Percentiles rank a stretch among this genome's conserved stretches.
Conservation (phyloP, 805 yeast genomes). For the Metschnikowia peoriensis region DNA sequence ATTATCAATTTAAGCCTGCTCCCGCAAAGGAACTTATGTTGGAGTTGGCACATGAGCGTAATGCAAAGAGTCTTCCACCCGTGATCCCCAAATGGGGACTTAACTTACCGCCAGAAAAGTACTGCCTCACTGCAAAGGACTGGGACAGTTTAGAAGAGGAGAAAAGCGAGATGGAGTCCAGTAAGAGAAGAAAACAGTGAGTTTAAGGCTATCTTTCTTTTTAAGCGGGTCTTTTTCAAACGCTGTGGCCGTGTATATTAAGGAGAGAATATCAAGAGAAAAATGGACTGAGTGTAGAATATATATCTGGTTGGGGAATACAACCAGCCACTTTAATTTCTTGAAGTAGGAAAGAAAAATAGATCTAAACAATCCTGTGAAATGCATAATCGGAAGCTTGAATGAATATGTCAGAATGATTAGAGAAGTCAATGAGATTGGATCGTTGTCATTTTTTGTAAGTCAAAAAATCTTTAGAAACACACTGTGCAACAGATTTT, state of each 20-base stretch:
- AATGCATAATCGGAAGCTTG: no score
- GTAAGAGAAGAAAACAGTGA: conserved; percentile 9
- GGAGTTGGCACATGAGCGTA: conserved; percentile 90
- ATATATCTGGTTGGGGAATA: background rate
- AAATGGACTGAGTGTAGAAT: background rate
- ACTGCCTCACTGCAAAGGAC: conserved; percentile 82
- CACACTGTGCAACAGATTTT: no score
- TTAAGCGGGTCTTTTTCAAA: background rate
- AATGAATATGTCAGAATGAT: no score
- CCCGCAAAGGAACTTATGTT: conserved; percentile 90
- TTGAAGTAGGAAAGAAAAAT: background rate
- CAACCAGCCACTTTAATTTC: no score
- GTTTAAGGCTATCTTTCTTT: background rate
- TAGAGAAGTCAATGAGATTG: no score
- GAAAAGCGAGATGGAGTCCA: conserved; percentile 18
- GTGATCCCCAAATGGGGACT: conserved; percentile 90
- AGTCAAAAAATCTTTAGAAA: no score
- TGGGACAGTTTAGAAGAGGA: conserved; percentile 49
- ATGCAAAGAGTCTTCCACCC: conserved; percentile 85
- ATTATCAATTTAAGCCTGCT: conserved; percentile 89
- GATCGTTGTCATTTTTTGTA: no score
- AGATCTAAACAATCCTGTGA: background rate
- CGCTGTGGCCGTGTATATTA: background rate
- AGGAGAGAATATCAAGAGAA: no score
- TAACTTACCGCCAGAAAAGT: conserved; percentile 95